phyloP scores from a whole-genome alignment of 257 asterid species.

The Solanum sitiens region DNA sequence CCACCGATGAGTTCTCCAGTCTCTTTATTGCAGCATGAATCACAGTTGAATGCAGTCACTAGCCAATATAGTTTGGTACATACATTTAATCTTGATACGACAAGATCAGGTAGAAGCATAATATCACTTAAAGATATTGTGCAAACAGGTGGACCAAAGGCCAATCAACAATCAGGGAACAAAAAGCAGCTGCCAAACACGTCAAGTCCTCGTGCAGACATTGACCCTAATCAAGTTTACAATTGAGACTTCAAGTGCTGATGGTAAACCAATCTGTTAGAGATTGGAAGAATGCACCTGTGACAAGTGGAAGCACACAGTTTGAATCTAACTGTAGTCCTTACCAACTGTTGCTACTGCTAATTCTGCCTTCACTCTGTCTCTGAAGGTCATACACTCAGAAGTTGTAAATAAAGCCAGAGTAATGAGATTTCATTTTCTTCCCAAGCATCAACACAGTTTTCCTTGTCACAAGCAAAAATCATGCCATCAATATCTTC shows the following conservation, averaged over 20 bases:
- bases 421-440: conserved; percentile 18
- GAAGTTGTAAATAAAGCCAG: conserved; percentile 16
- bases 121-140: conserved; percentile 10
- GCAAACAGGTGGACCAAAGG: conserved; percentile 14
- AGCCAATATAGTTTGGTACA: conserved; percentile 11
- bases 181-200: not conserved
- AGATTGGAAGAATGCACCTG: conserved; percentile 10
- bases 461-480: conserved; percentile 21
- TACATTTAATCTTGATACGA: conserved; percentile 12
- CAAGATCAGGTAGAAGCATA: conserved; percentile 12
- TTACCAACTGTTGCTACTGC: conserved; percentile 16
- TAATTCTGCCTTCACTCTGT: conserved; percentile 15
- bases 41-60: conserved; percentile 2
- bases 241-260: not conserved
- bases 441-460: conserved; percentile 9
- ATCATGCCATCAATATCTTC: conserved; percentile 17
- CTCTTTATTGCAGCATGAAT: conserved; percentile 1
- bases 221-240: not conserved
- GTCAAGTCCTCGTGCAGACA: not conserved
- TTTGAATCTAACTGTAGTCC: not conserved
- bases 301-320: conserved; percentile 1
- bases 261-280: conserved; percentile 12
- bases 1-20: conserved; percentile 13
- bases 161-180: conserved; percentile 17
- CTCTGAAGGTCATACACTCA: conserved; percentile 20